A percentile compares a stretch with the other conserved stretches of the same genome.
phyloP scores from a whole-genome alignment of 257 asterid genomes.

The Capsicum pubescens region DNA sequence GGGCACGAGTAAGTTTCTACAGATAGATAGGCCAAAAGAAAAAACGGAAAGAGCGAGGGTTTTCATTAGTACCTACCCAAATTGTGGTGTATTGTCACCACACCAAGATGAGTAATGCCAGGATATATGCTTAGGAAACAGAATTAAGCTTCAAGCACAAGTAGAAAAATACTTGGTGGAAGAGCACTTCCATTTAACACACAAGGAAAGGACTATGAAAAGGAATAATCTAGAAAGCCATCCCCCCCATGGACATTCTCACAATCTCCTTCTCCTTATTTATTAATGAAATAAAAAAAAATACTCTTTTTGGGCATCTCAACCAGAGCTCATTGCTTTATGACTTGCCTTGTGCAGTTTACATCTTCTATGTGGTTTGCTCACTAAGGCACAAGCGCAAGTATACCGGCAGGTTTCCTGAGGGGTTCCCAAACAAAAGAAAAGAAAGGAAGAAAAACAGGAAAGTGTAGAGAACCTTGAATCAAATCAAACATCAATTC shows the following conservation, averaged over 20 bases:
- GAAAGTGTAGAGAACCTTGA: background rate
- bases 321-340: too few relatives aligned
- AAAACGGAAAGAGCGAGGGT: too few relatives aligned
- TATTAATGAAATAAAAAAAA: background rate
- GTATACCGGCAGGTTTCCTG: too few relatives aligned
- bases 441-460: background rate
- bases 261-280: background rate
- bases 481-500: background rate
- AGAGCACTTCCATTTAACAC: slow-evolving; percentile 2
- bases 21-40: background rate
- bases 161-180: slow-evolving; percentile 24
- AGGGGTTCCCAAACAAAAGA: too few relatives aligned
- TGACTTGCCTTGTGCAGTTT: too few relatives aligned
- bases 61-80: background rate
- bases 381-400: too few relatives aligned
- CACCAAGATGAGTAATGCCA: slow-evolving; percentile 3
- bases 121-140: background rate
- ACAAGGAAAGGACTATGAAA: background rate
- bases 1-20: background rate
- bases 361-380: too few relatives aligned
- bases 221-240: background rate
- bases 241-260: background rate
- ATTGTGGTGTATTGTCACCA: background rate
- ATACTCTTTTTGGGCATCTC: background rate
- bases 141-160: slow-evolving; percentile 16